Base-by-base conservation (phyloP, 1,284 basidiomycete genomes). In the Apiotrichum montevideense region DNA sequence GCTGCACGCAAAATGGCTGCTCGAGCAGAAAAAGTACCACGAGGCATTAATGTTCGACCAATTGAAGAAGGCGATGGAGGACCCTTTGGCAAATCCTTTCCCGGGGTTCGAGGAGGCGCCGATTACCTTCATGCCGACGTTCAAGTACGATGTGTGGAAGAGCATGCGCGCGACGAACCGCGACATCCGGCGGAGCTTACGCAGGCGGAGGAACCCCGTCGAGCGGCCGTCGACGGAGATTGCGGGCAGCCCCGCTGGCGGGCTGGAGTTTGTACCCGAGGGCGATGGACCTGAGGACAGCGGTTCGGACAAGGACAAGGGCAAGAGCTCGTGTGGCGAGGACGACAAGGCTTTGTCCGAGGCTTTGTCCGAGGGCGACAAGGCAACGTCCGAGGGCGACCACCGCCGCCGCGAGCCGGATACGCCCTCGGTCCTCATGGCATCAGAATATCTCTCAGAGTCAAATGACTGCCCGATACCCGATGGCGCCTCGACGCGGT, bases 21-120 rank as follows among this genome's bases (percentile, higher is more conserved):
- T 81, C 39, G 77, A 78, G 61, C 73, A 78, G 48, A 78, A 80
- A 56, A 73, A 79, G 46, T 78, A 75, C 57, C 56, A 63, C 10
- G 72, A 77, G 51, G 80, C 80, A 0, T 67, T 82, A 11, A 77
- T 74, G 51, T 83, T 81, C 66, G 81, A 83, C 63, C 81, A 83
- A 62, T 72, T 83, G 10, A 66, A 72, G 7, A 72, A 70, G 35
- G 75, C 78, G 13, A 78, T 83, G 75, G 71, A 77, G 7, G 68
- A 72, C 32, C 61, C 65, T 8, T 51, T 56, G 13, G 56, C 56
- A 3, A 75, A 72, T 42, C 73, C 73, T 1, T 66, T 75, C 21
- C 67, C 67, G 4, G 81, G 80, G 0, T 83, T 82, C 64, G 51
- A 71, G 8, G 81, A 80, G 58, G 77, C 70, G 4, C 62, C 62